Conservation (phyloP, 139 green algal species). For the Edaphochlamys debaryana region DNA sequence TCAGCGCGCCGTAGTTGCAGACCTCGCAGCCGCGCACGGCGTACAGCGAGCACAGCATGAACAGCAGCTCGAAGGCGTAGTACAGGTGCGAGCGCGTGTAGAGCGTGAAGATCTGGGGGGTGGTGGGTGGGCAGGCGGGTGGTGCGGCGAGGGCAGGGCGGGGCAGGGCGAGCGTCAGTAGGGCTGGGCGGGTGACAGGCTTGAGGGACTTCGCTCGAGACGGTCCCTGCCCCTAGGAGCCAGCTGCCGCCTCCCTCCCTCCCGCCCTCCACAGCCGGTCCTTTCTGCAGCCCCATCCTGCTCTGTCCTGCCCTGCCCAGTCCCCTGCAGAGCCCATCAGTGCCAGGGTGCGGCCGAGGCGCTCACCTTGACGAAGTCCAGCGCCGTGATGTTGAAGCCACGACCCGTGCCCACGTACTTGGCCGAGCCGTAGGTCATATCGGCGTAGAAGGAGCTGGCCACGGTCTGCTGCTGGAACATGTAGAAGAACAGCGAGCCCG, state of each 20-base stretch:
- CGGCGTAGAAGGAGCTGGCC: slow-evolving; percentile 25
- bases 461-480: slow-evolving; percentile 63
- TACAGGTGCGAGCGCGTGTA: slow-evolving; percentile 57
- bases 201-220: no score
- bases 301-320: no score
- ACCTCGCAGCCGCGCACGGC: slow-evolving; percentile 36
- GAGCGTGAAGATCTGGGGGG: slow-evolving; percentile 41
- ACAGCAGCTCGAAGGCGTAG: slow-evolving; percentile 61
- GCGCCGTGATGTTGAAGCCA: slow-evolving; percentile 63
- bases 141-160: background rate
- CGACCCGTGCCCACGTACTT: slow-evolving; percentile 57
- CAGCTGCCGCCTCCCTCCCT: no score
- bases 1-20: slow-evolving; percentile 51
- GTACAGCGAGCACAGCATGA: slow-evolving; percentile 50
- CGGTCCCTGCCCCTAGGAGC: no score
- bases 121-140: background rate
- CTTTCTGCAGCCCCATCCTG: no score
- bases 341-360: no score
- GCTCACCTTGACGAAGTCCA: slow-evolving; percentile 62
- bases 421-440: slow-evolving; percentile 55
- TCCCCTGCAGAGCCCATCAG: background rate
- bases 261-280: no score
- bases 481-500: slow-evolving; percentile 63
- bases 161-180: no score
- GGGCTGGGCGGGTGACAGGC: no score